These are phyloP conservation scores for Murraya koenigii DNA, from an alignment of 345 rosid genomes.

Conservation along the genomic window DNA sequence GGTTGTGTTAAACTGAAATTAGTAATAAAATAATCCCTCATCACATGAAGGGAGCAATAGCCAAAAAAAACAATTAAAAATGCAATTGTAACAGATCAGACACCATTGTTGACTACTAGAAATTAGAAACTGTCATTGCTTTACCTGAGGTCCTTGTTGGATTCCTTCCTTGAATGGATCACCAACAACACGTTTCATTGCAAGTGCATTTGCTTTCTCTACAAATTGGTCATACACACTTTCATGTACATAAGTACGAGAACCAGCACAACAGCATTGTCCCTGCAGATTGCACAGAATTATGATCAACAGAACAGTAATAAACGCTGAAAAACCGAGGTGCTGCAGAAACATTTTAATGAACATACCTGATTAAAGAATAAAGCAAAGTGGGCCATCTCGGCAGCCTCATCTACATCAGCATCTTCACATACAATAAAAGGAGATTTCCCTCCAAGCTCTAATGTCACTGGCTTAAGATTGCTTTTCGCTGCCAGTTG, in stretches of 20 bases:
- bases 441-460: slow-evolving; percentile 98
- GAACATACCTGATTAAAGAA: slow-evolving; percentile 86
- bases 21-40: neutral
- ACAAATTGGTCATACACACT: slow-evolving; percentile 74
- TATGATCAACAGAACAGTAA: slow-evolving; percentile 1
- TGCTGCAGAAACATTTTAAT: neutral
- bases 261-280: slow-evolving; percentile 94
- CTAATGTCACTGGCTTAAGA: slow-evolving; percentile 88
- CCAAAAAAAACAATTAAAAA: neutral
- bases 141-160: slow-evolving; percentile 99
- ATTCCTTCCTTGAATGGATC: slow-evolving; percentile 82
- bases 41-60: neutral
- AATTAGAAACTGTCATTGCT: neutral
- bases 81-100: neutral
- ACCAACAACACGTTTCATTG: slow-evolving; percentile 64
- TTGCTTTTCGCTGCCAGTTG: slow-evolving; percentile 77
- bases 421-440: slow-evolving; percentile 95
- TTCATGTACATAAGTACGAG: slow-evolving; percentile 94
- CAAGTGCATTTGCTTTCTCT: slow-evolving; percentile 83
- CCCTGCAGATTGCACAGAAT: slow-evolving; percentile 51
- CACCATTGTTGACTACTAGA: neutral
- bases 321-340: neutral
- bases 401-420: slow-evolving; percentile 84
- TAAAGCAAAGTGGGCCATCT: slow-evolving; percentile 75
- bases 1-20: neutral